phyloP scores from a whole-genome alignment of 352 stramenopile species.

The Ochromonadaceae sp. region DNA sequence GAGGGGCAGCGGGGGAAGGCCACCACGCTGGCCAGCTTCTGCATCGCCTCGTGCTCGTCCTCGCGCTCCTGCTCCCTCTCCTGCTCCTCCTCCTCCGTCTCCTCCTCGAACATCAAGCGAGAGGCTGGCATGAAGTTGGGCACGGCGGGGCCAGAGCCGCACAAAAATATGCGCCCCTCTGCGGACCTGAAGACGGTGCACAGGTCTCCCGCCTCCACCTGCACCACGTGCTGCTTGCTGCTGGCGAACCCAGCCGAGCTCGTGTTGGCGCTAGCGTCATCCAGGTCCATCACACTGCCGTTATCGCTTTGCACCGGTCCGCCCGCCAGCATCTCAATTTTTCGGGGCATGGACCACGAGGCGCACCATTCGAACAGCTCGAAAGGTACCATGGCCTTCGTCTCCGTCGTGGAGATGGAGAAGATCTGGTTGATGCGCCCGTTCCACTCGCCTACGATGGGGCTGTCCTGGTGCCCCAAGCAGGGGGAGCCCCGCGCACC shows the following conservation, averaged over 20 bases:
- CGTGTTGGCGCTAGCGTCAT: background rate
- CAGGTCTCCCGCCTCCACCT: constrained; percentile 1
- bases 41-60: background rate
- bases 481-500: background rate
- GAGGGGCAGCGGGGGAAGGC: background rate
- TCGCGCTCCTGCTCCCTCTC: background rate
- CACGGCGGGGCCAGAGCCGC: background rate
- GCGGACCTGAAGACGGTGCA: background rate
- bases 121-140: background rate
- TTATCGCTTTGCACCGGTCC: background rate
- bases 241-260: background rate
- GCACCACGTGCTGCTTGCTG: background rate
- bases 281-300: background rate
- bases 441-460: background rate
- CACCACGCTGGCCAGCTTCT: background rate
- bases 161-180: background rate
- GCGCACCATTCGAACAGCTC: constrained; percentile 11
- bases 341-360: constrained; percentile 8
- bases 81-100: background rate
- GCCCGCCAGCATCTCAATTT: background rate
- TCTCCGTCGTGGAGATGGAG: background rate
- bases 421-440: background rate
- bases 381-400: background rate
- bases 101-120: too few species aligned
- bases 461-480: background rate